Percentiles rank a stretch among this genome's conserved stretches.
Evolutionary conservation across 2,329 filamentous ascomycete species (phyloP).

Genomic region (Exserohilum turcica): DNA sequence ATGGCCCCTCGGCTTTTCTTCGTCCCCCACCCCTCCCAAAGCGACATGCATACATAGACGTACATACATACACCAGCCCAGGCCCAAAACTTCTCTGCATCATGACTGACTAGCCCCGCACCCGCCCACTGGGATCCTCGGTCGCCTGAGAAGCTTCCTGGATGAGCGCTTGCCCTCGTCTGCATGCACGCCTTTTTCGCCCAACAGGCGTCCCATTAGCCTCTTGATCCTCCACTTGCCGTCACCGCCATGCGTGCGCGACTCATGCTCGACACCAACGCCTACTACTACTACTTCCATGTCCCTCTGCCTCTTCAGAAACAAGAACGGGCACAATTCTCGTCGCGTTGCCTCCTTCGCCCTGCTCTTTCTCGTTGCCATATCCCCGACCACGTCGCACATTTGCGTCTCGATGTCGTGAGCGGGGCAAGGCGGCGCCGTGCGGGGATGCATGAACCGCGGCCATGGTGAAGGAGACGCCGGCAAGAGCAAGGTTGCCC

Average conservation of each 20-base stretch:
- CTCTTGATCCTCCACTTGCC: not conserved
- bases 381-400: not conserved
- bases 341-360: conserved; percentile 5
- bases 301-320: conserved; percentile 7
- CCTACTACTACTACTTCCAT: not conserved
- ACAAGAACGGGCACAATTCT: conserved; percentile 14
- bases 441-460: conserved; percentile 19
- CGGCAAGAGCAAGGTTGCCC: not conserved
- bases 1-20: not conserved
- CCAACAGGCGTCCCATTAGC: not conserved
- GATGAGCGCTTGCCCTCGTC: not conserved
- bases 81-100: not conserved
- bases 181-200: not conserved
- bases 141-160: not conserved
- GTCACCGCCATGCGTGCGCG: not conserved
- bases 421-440: conserved; percentile 11
- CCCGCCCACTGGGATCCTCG: not conserved
- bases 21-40: not conserved
- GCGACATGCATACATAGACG: too few relatives aligned
- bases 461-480: conserved; percentile 11
- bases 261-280: not conserved
- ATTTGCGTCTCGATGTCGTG: not conserved
- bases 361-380: conserved; percentile 1
- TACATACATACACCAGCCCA: not conserved
- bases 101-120: not conserved